Evolutionary conservation across 1,284 basidiomycete species (phyloP), one percentile per base, ranked within the genome.

Genomic region (Amylostereum chailletii): DNA sequence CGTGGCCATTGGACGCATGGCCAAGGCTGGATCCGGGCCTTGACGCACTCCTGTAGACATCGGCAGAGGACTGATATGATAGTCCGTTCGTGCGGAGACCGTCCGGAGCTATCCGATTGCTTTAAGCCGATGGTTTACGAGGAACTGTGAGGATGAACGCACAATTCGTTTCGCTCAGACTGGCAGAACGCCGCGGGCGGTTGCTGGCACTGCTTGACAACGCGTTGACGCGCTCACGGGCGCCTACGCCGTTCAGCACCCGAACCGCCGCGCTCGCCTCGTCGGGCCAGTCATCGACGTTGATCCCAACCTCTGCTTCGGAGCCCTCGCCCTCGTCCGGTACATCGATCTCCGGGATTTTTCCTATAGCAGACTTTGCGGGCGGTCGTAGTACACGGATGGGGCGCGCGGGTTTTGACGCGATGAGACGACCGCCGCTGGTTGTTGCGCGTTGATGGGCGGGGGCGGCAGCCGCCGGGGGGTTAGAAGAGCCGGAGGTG

Each of bases 171-270:
- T 84, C 81, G 57, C 82, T 85, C 46, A 86, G 64, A 60, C 83
- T 86, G 11, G 81, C 80, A 32, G 83, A 86, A 46, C 84, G 71
- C 48, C 83, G 70, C 46, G 81, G 76, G 34, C 83, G 74, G 27
- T 69, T 70, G 47, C 53, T 59, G 19, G 53, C 54, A 70, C 61
- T 54, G 55, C 52, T 42, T 49, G 53, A 51, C 56, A 62, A 55
- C 50, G 63, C 58, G 26, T 53, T 54, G 41, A 47, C 53, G 30
- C 48, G 49, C 47, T 49, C 42, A 46, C 53, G 51, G 3, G 46
- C 38, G 34, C 47, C 30, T 5, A 45, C 42, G 4, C 32, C 36
- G 30, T 50, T 45, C 9, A 42, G 5, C 46, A 38, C 9, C 26
- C 38, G 29, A 41, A 33, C 30, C n/a, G 33, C 34, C 47, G 46